Evolutionary conservation across 2,329 filamentous ascomycete genomes (phyloP).

Genomic region (Blastomyces silverae): DNA sequence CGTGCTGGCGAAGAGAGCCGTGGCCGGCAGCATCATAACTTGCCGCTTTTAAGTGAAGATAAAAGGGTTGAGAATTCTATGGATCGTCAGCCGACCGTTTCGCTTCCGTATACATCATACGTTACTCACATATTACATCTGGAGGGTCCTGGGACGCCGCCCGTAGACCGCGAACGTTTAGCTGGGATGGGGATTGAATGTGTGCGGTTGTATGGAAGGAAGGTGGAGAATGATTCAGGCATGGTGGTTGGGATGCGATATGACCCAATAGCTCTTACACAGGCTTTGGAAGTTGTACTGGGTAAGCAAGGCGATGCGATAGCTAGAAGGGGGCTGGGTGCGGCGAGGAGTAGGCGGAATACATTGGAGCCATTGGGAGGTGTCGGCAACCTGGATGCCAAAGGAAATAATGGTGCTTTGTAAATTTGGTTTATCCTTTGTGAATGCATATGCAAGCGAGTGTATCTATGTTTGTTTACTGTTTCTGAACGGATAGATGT

Average conservation of each 20-base stretch:
- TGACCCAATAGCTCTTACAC: conserved; percentile 65
- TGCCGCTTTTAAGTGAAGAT: conserved; percentile 2
- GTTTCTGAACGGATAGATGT: background rate
- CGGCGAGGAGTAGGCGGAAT: conserved; percentile 51
- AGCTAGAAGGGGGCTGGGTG: conserved; percentile 33
- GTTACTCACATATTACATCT: conserved; percentile 80
- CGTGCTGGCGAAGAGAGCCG: conserved; percentile 65
- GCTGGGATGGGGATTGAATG: conserved; percentile 65
- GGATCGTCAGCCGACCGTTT: conserved; percentile 2
- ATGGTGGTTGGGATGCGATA: conserved; percentile 57
- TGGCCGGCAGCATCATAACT: conserved; percentile 32
- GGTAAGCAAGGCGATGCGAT: conserved; percentile 55
- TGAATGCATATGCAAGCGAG: background rate
- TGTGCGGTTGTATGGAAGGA: conserved; percentile 68
- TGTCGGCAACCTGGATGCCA: background rate
- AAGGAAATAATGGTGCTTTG: background rate
- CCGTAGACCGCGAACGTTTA: conserved; percentile 61
- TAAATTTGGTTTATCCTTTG: background rate
- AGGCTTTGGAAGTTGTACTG: conserved; percentile 70
- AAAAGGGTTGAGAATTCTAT: background rate
- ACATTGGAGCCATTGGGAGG: conserved; percentile 38
- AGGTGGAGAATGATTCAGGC: conserved; percentile 42
- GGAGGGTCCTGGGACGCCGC: conserved; percentile 62
- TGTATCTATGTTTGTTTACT: background rate
- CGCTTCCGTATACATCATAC: conserved; percentile 56